phyloP scores from a whole-genome alignment of 371 early-diverging fungal genomes.

The Lichtheimia hyalospora region DNA sequence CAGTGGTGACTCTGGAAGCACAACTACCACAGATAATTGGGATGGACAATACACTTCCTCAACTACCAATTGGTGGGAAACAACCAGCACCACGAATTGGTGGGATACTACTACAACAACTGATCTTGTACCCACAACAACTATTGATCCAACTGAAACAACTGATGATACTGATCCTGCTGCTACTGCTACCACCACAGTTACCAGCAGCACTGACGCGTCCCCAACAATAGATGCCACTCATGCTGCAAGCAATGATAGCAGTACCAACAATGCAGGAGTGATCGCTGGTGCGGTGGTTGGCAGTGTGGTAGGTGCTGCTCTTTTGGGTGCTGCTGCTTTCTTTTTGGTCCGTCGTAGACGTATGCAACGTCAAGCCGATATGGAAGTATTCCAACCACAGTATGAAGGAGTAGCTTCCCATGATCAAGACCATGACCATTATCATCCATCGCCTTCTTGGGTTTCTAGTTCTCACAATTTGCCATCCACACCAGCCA shows the following conservation, averaged over 20 bases:
- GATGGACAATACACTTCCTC: no score
- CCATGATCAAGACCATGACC: background rate
- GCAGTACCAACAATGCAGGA: background rate
- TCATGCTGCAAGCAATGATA: background rate
- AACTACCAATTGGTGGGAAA: no score
- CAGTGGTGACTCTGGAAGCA: background rate
- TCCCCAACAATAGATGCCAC: background rate
- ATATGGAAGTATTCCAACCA: slow-evolving; percentile 16
- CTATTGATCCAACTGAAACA: slow-evolving; percentile 1
- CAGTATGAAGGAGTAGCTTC: slow-evolving; percentile 9
- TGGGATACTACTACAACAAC: background rate
- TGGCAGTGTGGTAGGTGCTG: slow-evolving; percentile 15
- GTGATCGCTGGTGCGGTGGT: slow-evolving; percentile 17
- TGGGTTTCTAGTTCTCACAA: slow-evolving; percentile 9
- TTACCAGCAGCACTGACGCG: background rate
- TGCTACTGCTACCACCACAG: background rate
- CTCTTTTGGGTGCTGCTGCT: slow-evolving; percentile 7
- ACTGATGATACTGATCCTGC: background rate
- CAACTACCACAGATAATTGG: no score
- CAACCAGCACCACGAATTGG: background rate
- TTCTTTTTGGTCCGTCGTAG: slow-evolving; percentile 19
- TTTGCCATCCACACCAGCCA: background rate
- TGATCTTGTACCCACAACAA: no score
- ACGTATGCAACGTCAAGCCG: slow-evolving; percentile 8
- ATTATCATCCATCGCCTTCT: background rate